phyloP scores from a whole-genome alignment of 176 grass and related monocot species.

The Raddia distichophylla region DNA sequence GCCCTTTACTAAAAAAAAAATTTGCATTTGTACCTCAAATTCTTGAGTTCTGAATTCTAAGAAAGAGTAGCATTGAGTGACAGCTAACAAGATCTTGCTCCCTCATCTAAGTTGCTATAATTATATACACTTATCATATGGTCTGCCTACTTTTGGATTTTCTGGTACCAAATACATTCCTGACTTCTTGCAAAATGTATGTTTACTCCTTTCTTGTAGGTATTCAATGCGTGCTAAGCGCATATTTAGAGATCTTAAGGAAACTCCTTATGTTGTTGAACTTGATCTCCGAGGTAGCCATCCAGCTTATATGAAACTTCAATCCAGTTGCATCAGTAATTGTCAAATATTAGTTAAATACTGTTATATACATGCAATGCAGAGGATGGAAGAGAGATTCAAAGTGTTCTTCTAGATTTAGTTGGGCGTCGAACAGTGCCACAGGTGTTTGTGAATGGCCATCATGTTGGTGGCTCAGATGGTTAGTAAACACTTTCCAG shows the following conservation, averaged over 20 bases:
- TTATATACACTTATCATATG: constrained; percentile 6
- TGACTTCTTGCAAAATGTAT: constrained; percentile 13
- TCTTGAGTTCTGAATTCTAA: background rate
- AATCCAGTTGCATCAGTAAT: background rate
- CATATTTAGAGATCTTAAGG: constrained; percentile 77
- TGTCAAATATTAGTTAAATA: background rate
- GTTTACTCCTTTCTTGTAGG: constrained; percentile 46
- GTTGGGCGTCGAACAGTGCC: constrained; percentile 81
- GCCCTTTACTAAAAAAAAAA: too few species aligned
- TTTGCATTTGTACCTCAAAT: background rate
- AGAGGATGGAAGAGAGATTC: constrained; percentile 80
- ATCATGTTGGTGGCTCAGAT: constrained; percentile 88
- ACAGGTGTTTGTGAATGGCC: constrained; percentile 91
- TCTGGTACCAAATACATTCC: background rate
- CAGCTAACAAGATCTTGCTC: background rate
- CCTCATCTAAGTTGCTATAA: constrained; percentile 18
- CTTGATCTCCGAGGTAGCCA: constrained; percentile 86
- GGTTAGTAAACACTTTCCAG: constrained; percentile 48
- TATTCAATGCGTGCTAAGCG: constrained; percentile 72
- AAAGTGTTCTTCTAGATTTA: constrained; percentile 83
- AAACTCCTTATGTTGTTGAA: constrained; percentile 80
- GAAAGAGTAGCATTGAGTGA: background rate
- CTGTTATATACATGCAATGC: constrained; percentile 31
- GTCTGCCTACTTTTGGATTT: background rate
- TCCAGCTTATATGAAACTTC: constrained; percentile 7